Base-by-base conservation (phyloP, 2,329 filamentous ascomycete species). In the Calonectria pauciramosa region DNA sequence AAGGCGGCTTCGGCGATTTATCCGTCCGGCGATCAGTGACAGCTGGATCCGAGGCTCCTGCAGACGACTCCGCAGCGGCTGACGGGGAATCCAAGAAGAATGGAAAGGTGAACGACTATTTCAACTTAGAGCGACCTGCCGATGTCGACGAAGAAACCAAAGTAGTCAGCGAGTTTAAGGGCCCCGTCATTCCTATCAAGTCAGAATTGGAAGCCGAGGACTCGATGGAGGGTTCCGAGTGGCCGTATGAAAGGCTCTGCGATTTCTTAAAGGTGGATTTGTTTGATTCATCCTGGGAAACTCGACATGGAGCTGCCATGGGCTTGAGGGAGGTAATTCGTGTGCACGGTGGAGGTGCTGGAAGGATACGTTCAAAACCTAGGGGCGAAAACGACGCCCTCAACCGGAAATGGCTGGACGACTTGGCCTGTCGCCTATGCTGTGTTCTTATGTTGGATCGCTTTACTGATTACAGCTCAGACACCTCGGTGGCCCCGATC, bases 381-480 rank as follows among this genome's bases (percentile, higher is more conserved):
- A 91, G 92, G 77, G 82, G 86, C 34, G 93, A 97, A 80, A 99
- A 99, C 82, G 92, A 98, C 81, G 83, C 86, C 1, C 88, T 95
- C 56, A 99, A 99, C 80, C 91, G 93, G 75, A 91, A 89, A 82
- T 99, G 96, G 96, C 91, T 99, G 26, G 95, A 99, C 82, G 96
- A 99, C 82, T 89, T 99, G 67, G 95, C 96, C n/a, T 98, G 96
- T 81, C 94, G 97, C 32, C 90, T 99, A 64, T 96, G 96, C 84
- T 98, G 95, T 83, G 96, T 99, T 68, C 93, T 99, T 81, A 98
- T 99, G 93, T 92, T 99, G 20, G 97, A 99, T 86, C 93, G 96
- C 68, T 99, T 99, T 82, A 97, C 96, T 71, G 97, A 99, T 83
- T 99, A 98, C 86, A 97, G 97, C 73, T 98, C 96, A 7, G 97